These are phyloP conservation scores for Hanseniaspora guilliermondii DNA, from an alignment of 805 yeast species.

Conservation along the genomic window DNA sequence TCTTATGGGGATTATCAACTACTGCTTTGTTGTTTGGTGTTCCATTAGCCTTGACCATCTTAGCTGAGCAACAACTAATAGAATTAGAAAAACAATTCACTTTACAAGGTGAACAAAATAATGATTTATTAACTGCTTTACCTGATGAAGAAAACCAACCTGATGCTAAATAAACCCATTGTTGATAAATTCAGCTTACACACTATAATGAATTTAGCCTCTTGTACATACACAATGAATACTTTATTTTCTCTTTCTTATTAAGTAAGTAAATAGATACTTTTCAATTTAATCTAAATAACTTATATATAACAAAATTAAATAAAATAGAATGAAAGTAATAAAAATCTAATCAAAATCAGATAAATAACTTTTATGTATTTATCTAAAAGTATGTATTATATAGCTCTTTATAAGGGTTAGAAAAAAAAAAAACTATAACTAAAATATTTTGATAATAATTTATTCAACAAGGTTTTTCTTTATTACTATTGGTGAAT, in stretches of 20 bases:
- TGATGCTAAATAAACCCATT: slow-evolving; percentile 11
- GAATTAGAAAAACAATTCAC: slow-evolving; percentile 90
- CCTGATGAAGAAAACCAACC: slow-evolving; percentile 42
- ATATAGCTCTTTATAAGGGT: too few species aligned
- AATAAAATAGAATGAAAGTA: too few species aligned
- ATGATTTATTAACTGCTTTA: slow-evolving; percentile 46
- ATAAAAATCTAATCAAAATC: too few species aligned
- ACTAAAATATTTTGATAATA: too few species aligned
- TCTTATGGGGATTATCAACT: slow-evolving; percentile 78
- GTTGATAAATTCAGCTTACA: background rate
- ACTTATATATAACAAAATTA: background rate
- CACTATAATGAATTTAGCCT: background rate
- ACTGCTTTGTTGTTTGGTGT: slow-evolving; percentile 79
- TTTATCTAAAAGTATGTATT: too few species aligned
- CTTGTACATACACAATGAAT: slow-evolving; percentile 10
- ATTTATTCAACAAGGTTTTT: background rate
- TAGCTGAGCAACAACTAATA: slow-evolving; percentile 84
- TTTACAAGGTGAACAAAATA: slow-evolving; percentile 57
- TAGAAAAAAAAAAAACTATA: too few species aligned
- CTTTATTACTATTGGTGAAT: background rate
- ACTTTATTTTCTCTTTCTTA: background rate
- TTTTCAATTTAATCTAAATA: background rate
- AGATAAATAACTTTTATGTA: too few species aligned
- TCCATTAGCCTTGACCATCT: slow-evolving; percentile 78
- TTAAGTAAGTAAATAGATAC: background rate